Evolutionary conservation across 2,329 filamentous ascomycete species (phyloP), one percentile per base, ranked within the genome.

Genomic region (Verticillium albo-atrum): DNA sequence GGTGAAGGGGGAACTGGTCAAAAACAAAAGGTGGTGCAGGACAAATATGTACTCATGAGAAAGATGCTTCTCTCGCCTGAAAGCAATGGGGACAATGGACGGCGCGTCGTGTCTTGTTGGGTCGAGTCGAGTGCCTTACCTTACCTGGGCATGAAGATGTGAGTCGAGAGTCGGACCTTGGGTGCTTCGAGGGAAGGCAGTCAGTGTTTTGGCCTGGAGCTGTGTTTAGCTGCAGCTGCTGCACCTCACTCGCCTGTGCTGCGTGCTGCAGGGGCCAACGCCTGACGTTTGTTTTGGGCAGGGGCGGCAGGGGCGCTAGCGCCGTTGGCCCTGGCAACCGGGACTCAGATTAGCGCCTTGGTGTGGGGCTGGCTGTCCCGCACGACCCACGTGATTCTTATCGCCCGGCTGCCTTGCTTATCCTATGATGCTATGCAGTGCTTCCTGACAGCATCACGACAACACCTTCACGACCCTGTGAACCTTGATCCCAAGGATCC

Each of bases 231-330:
- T 17, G 35, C 15, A 37, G 12, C 35, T n/a, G n/a, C n/a, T n/a
- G n/a, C n/a, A n/a, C n/a, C n/a, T 47, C n/a, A 47, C 42, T 47
- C 42, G 42, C 20, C 42, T 10, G 34, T 25, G 37, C 51, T 17
- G 34, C 34, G 23, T n/a, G 52, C 30, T 42, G 54, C 27, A 37
- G 54, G 27, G 47, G 52, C 32, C 12, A 28, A 15, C 26, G 42
- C 53, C 60, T 62, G 62, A 63, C 62, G 60, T 63, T 63, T 63
- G 60, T 63, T 60, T 63, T 63, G 53, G 17, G 23, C 27, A 53
- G 35, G 34, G 50, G 30, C 6, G 12, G 42, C 42, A 23, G 42
- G 35, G 20, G 42, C 20, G 7, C 42, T 47, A 47, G 42, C 20
- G 42, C 6, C 59, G 62, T 62, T 62, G 54, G 28, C 52, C 62